Percentiles rank a stretch among this genome's conserved stretches.
These are phyloP conservation scores for Schizopora paradoxa DNA, from an alignment of 1,284 basidiomycete genomes.

Conservation along the genomic window DNA sequence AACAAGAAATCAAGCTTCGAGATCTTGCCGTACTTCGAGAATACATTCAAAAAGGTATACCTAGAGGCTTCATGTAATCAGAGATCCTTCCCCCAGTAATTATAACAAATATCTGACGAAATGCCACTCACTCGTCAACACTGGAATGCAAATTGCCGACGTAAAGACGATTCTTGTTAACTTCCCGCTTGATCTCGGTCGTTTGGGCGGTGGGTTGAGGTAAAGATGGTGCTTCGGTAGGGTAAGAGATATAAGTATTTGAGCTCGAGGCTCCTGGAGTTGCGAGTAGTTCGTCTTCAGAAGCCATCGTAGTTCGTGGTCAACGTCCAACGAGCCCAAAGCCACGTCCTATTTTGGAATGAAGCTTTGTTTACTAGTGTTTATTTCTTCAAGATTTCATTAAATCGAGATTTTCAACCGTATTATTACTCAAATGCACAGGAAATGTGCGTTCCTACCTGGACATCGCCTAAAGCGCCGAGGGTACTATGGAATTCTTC, in stretches of 20 bases:
- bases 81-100: conserved; percentile 3
- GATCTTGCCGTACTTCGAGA: conserved; percentile 88
- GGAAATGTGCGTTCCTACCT: no score
- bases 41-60: conserved; percentile 83
- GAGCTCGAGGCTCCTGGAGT: conserved; percentile 7
- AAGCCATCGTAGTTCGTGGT: no score
- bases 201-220: conserved; percentile 9
- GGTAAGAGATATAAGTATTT: conserved; percentile 6
- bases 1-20: conserved; percentile 92
- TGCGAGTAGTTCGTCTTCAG: no score
- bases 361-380: no score
- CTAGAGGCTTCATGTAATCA: conserved; percentile 33
- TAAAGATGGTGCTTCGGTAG: neutral
- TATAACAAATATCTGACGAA: neutral
- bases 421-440: no score
- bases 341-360: no score
- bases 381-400: no score
- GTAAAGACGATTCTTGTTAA: conserved; percentile 71
- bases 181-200: no score
- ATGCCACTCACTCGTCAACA: conserved; percentile 76
- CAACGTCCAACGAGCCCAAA: no score
- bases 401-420: no score
- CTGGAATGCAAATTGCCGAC: conserved; percentile 86
- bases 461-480: no score
- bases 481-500: no score